These are phyloP conservation scores for Elaeagnus macrophylla DNA, from an alignment of 306 rosid genomes.

Conservation along the genomic window DNA sequence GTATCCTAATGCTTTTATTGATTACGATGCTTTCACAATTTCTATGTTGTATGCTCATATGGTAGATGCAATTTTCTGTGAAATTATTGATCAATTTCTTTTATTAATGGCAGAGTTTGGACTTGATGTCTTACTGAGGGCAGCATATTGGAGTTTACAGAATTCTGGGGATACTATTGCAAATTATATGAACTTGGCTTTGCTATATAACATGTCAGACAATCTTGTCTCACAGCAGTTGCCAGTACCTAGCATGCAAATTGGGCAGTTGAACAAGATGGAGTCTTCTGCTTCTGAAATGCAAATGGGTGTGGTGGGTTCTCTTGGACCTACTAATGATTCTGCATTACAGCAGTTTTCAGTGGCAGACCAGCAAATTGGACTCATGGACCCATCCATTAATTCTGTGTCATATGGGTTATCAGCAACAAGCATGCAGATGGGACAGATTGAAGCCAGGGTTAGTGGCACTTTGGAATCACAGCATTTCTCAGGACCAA, in stretches of 20 bases:
- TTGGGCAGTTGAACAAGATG: slow-evolving; percentile 40
- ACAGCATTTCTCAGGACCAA: slow-evolving; percentile 24
- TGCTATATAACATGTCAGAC: slow-evolving; percentile 42
- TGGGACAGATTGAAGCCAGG: slow-evolving; percentile 30
- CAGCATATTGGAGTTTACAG: background rate
- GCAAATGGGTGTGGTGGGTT: slow-evolving; percentile 36
- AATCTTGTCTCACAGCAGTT: slow-evolving; percentile 48
- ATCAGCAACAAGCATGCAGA: slow-evolving; percentile 25
- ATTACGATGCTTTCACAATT: too few species aligned
- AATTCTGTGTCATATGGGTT: slow-evolving; percentile 34
- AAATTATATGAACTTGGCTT: slow-evolving; percentile 5
- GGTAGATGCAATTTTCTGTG: too few species aligned
- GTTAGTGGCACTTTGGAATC: slow-evolving; percentile 20
- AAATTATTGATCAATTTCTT: too few species aligned
- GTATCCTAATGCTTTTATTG: too few species aligned
- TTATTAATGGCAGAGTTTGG: too few species aligned
- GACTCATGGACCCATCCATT: slow-evolving; percentile 29
- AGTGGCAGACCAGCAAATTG: slow-evolving; percentile 27
- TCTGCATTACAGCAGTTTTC: slow-evolving; percentile 35
- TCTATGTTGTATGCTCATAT: too few species aligned
- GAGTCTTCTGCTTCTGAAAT: slow-evolving; percentile 45
- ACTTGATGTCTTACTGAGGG: too few species aligned
- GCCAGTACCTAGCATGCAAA: slow-evolving; percentile 38
- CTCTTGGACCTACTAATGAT: slow-evolving; percentile 39
- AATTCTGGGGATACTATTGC: background rate